These are phyloP conservation scores for Thuja plicata DNA, from an alignment of 83 land plant genomes.

Conservation along the genomic window DNA sequence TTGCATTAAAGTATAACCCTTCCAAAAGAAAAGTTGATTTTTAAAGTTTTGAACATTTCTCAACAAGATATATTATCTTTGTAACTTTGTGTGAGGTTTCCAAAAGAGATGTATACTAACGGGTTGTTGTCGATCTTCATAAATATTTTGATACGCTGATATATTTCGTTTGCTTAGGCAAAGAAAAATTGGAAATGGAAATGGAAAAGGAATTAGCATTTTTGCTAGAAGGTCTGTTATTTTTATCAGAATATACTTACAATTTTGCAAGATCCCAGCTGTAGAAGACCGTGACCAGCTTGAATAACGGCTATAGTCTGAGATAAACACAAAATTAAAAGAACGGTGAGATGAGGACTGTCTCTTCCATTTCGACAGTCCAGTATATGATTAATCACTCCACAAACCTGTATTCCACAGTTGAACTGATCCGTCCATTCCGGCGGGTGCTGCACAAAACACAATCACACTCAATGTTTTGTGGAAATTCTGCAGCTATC, in stretches of 20 bases:
- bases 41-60: too few species aligned
- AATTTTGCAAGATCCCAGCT: slow-evolving; percentile 93
- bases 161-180: too few species aligned
- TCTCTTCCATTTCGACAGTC: background rate
- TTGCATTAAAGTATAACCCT: too few species aligned
- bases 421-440: slow-evolving; percentile 96
- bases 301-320: slow-evolving; percentile 96
- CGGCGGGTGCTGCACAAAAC: slow-evolving; percentile 72
- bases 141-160: too few species aligned
- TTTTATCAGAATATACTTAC: slow-evolving; percentile 37
- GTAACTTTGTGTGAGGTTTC: too few species aligned
- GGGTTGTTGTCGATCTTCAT: too few species aligned
- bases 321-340: background rate
- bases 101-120: too few species aligned
- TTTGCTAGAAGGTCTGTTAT: background rate
- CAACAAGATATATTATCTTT: too few species aligned
- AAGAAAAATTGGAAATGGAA: too few species aligned
- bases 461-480: slow-evolving; percentile 15
- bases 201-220: background rate
- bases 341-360: background rate
- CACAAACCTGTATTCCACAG: slow-evolving; percentile 81
- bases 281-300: slow-evolving; percentile 95
- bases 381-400: too few species aligned
- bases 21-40: too few species aligned
- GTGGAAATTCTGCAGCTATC: background rate